Evolutionary conservation across 495 filamentous ascomycete genomes (phyloP), one percentile per base, ranked within the genome.

Genomic region (Poronia punctata): DNA sequence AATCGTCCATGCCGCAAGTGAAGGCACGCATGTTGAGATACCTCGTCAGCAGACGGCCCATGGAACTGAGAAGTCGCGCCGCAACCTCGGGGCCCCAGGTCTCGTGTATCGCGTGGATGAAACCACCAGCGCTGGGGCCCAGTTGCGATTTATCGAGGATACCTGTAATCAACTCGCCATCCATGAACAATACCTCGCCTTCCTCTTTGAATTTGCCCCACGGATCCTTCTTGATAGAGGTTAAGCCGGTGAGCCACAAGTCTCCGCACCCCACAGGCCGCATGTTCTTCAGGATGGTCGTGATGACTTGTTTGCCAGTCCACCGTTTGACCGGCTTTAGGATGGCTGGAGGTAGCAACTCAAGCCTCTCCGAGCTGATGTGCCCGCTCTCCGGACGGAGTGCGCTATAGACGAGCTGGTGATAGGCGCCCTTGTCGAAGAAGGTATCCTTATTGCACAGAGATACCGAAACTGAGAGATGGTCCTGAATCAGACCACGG

Each of bases 271-370:
- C 70, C 7, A 67, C 48, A 0, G 89, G 93, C 50, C 71, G 77
- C 42, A 97, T 89, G 56, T 99, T 99, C 61, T 84, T 84, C 23
- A 99, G 66, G 15, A 99, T 83, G 0, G 90, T 95, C 10, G 87
- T 89, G 45, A 97, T 83, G 11, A 99, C 71, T 59, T 99, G 93
- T 67, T 97, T 99, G 47, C 93, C 93, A n/a, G 89, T 96, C 93
- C 93, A 99, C 32, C 86, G 66, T 14, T 75, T 72, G 23, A 70
- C 73, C 2, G 93, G 93, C 61, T 88, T 93, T 44, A 86, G 68
- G 26, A 95, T 70, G 7, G 89, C 83, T 6, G 93, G 93, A 8
- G 78, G 67, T 1, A 95, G 70, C 3, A 84, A 78, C 48, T 84
- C 69, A 31, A 99, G 87, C 37, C 83, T 75, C 18, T 78, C 74